Percentiles rank a stretch among this genome's conserved stretches.
Conservation (phyloP, 176 grass and related monocot genomes). For the Oryza longistaminata region DNA sequence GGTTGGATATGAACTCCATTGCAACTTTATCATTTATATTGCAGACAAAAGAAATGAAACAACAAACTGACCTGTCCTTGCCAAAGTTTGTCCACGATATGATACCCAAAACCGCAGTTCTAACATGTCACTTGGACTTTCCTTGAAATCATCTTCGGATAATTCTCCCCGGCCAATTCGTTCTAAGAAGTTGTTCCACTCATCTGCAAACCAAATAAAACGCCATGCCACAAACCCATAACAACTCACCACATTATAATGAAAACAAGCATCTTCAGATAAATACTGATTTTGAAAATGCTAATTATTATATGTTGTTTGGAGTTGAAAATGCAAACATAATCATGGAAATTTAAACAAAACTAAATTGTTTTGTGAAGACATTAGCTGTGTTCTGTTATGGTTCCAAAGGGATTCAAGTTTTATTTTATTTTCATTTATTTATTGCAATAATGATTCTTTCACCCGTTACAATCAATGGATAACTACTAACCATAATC, state of each 20-base stretch:
- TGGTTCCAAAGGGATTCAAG: background rate
- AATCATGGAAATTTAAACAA: background rate
- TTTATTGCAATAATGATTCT: background rate
- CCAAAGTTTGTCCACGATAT: slow-evolving; percentile 96
- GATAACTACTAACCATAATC: slow-evolving; percentile 19
- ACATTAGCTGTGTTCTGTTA: background rate
- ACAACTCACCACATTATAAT: background rate
- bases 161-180: slow-evolving; percentile 70
- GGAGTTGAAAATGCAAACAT: background rate
- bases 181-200: slow-evolving; percentile 96
- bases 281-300: background rate
- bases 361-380: background rate
- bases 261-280: background rate
- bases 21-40: slow-evolving; percentile 10
- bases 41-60: slow-evolving; percentile 12
- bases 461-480: background rate
- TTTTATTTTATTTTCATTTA: background rate
- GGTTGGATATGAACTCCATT: background rate
- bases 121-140: slow-evolving; percentile 66
- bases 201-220: slow-evolving; percentile 57
- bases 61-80: slow-evolving; percentile 74
- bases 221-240: background rate
- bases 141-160: slow-evolving; percentile 74
- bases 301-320: background rate
- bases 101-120: slow-evolving; percentile 98